Evolutionary conservation across 805 yeast species (phyloP), one percentile per base, ranked within the genome.

Genomic region (Barnettozyma californica): DNA sequence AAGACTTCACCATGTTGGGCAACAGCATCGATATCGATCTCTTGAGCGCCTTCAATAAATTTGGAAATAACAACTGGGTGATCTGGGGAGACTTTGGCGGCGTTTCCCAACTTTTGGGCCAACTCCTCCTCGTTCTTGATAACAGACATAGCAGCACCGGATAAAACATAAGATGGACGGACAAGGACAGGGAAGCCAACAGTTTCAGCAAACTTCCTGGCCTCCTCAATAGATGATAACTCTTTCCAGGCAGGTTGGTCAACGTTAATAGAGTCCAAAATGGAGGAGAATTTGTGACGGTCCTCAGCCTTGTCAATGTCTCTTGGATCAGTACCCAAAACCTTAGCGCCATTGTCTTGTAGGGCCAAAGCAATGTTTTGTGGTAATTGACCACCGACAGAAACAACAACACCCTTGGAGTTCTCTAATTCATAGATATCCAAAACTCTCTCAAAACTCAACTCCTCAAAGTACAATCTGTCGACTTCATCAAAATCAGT

Each of bases 221-320:
- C 99, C 53, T 85, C 96, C 38, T 72, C 83, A 42, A 91, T 70
- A 37, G 96, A 85, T 33, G 95, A 82, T 60, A 92, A 79, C 74
- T 94, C 98, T 69, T 89, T 88, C 99, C 99, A 92, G 55, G 87
- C 87, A 39, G 99, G 99, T 76, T 92, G 99, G 69, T 90, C 98
- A 60, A 92, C 87, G 34, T 84, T 84, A 64, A 94, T 89, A 41
- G 94, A 83, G 69, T 92, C 98, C 64, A 94, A 77, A 62, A 92
- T 92, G 46, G 89, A 84, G 19, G 97, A 91, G 73, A 92, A 92
- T 74, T 92, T 94, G 75, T 92, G 97, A 75, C 99, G 89, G 71
- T 94, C 96, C 75, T 92, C 99, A 53, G 99, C 99, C 68, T 83
- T 86, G 70, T 92, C 99, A 61, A 92, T 92, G 66, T 89, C 95